Percentiles rank a stretch among this genome's conserved stretches.
Conservation (phyloP, 2,329 filamentous ascomycete genomes). For the Colletotrichum echinochloae region DNA sequence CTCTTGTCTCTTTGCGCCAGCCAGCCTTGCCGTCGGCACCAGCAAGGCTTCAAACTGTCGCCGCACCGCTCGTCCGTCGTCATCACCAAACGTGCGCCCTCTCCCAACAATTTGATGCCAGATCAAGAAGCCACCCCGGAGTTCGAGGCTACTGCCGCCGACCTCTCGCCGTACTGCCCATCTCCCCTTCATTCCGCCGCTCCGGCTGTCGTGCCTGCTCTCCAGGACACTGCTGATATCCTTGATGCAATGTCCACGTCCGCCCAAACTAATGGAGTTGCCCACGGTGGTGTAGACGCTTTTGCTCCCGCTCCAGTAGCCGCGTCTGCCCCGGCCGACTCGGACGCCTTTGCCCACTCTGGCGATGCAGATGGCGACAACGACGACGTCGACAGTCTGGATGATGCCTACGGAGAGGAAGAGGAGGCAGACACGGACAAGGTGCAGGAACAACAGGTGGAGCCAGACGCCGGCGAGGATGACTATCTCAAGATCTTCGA, state of each 20-base stretch:
- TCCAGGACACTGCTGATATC: conserved; percentile 65
- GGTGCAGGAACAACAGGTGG: conserved; percentile 46
- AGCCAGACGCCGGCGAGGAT: conserved; percentile 53
- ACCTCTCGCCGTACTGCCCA: conserved; percentile 65
- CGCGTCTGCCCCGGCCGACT: conserved; percentile 44
- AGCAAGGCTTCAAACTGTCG: conserved; percentile 7
- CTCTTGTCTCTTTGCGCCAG: conserved; percentile 29
- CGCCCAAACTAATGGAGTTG: conserved; percentile 44
- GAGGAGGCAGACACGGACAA: conserved; percentile 47
- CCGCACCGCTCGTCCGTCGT: conserved; percentile 7
- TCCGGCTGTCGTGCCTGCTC: conserved; percentile 60
- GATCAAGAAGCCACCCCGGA: conserved; percentile 51
- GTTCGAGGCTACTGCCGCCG: conserved; percentile 65
- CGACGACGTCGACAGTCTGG: conserved; percentile 58
- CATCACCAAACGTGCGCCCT: conserved; percentile 16
- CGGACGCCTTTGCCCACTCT: conserved; percentile 19
- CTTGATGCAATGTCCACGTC: conserved; percentile 57
- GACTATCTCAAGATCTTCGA: conserved; percentile 65
- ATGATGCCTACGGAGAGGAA: conserved; percentile 60
- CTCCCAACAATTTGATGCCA: conserved; percentile 55
- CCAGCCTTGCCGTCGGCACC: conserved; percentile 23
- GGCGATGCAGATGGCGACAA: conserved; percentile 44
- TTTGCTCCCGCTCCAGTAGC: conserved; percentile 48
- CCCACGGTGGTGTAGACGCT: conserved; percentile 38
- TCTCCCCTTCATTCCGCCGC: conserved; percentile 60